A percentile compares a stretch with the other conserved stretches of the same genome.
Conservation (phyloP, 2,329 filamentous ascomycete species). For the Iodosphaeria phyllophila region DNA sequence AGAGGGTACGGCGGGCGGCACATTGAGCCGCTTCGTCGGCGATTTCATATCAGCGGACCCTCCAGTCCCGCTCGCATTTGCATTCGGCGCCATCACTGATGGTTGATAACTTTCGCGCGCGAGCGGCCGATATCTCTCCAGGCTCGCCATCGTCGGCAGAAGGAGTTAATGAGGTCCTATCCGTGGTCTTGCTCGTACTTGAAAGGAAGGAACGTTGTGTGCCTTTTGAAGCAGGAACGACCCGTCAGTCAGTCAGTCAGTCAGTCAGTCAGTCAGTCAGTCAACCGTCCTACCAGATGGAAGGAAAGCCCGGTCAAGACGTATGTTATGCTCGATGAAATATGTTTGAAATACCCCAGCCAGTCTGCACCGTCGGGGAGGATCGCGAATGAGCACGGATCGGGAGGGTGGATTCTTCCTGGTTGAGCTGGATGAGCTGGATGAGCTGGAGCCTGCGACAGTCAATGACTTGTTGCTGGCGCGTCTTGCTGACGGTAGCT, state of each 20-base stretch:
- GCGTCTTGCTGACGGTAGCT: too few species aligned
- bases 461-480: too few species aligned
- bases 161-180: too few species aligned
- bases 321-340: too few species aligned
- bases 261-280: not conserved
- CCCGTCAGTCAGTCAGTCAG: not conserved
- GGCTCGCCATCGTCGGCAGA: conserved; percentile 30
- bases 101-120: conserved; percentile 36
- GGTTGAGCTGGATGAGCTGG: too few species aligned
- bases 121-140: conserved; percentile 38
- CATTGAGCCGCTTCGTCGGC: conserved; percentile 29
- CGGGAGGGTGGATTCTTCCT: too few species aligned
- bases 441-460: too few species aligned
- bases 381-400: too few species aligned
- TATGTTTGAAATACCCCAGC: too few species aligned
- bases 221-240: not conserved
- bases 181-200: not conserved
- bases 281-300: too few species aligned
- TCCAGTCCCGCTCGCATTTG: conserved; percentile 11
- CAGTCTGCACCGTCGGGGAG: too few species aligned
- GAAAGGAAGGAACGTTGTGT: not conserved
- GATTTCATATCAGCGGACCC: conserved; percentile 33
- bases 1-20: conserved; percentile 42
- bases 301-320: too few species aligned
- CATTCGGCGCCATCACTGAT: conserved; percentile 13